Evolutionary conservation across 2,329 filamentous ascomycete genomes (phyloP).

Genomic region (Fusarium goolgardi): DNA sequence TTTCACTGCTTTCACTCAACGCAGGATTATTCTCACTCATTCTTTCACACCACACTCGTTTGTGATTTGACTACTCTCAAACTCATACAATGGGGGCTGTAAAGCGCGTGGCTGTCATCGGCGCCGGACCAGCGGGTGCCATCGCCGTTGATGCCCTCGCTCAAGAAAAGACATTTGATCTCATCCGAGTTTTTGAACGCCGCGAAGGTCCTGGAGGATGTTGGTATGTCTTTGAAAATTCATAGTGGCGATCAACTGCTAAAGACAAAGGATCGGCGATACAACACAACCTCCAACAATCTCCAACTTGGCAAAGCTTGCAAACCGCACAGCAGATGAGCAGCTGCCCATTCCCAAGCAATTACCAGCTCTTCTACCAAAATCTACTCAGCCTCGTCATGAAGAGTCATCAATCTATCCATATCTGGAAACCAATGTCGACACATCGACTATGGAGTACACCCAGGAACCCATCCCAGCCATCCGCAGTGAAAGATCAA

Average conservation of each 20-base stretch:
- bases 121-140: slow-evolving; percentile 69
- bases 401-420: slow-evolving; percentile 71
- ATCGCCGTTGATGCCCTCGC: slow-evolving; percentile 70
- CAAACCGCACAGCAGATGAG: slow-evolving; percentile 62
- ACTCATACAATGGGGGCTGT: slow-evolving; percentile 18
- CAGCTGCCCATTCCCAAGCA: slow-evolving; percentile 59
- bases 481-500: slow-evolving; percentile 47
- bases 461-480: slow-evolving; percentile 65
- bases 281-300: slow-evolving; percentile 53
- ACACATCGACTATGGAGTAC: slow-evolving; percentile 69
- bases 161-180: slow-evolving; percentile 68
- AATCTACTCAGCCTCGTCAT: slow-evolving; percentile 60
- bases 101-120: slow-evolving; percentile 67
- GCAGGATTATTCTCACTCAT: background rate
- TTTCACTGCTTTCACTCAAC: background rate
- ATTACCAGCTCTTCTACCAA: slow-evolving; percentile 60
- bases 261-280: slow-evolving; percentile 57
- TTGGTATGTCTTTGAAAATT: slow-evolving; percentile 59
- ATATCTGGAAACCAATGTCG: slow-evolving; percentile 73
- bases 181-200: slow-evolving; percentile 71
- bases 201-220: slow-evolving; percentile 69
- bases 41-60: background rate
- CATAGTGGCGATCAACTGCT: background rate
- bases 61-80: background rate
- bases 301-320: slow-evolving; percentile 59